Percentiles rank a stretch among this genome's conserved stretches.
Conservation (phyloP, 768 basidiomycete genomes). For the Lactifluus rugatus region DNA sequence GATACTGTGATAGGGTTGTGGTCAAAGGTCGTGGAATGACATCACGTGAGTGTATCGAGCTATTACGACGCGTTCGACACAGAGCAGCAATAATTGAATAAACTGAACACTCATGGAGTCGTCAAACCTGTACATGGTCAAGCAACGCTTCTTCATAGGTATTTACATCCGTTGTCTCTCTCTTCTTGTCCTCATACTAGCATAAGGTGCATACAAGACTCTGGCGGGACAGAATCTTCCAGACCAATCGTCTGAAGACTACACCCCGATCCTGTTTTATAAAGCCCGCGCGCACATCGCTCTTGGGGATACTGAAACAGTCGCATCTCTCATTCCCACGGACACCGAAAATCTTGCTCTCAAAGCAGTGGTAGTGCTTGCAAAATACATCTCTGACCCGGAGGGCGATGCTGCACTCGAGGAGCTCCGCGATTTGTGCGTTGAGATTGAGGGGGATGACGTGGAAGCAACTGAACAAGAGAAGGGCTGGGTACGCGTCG, state of each 20-base stretch:
- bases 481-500: conserved; percentile 62
- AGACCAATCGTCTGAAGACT: conserved; percentile 52
- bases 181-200: neutral
- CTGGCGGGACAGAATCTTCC: conserved; percentile 48
- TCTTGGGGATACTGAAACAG: conserved; percentile 47
- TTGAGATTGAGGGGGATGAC: conserved; percentile 81
- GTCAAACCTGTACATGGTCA: conserved; percentile 55
- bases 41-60: neutral
- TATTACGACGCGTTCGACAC: neutral
- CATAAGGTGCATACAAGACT: conserved; percentile 57
- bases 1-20: neutral
- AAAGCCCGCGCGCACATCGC: conserved; percentile 73
- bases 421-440: conserved; percentile 71
- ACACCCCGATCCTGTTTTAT: conserved; percentile 58
- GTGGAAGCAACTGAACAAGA: conserved; percentile 56
- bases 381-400: conserved; percentile 46
- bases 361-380: conserved; percentile 63
- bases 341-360: conserved; percentile 56
- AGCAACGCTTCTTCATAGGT: conserved; percentile 73
- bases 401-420: conserved; percentile 52
- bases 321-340: conserved; percentile 44
- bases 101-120: conserved; percentile 37
- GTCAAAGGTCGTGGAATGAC: neutral
- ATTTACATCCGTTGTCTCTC: conserved; percentile 3
- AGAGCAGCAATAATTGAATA: neutral